Conservation (phyloP, 169 alveolate genomes). For the Eimeria sp. region DNA sequence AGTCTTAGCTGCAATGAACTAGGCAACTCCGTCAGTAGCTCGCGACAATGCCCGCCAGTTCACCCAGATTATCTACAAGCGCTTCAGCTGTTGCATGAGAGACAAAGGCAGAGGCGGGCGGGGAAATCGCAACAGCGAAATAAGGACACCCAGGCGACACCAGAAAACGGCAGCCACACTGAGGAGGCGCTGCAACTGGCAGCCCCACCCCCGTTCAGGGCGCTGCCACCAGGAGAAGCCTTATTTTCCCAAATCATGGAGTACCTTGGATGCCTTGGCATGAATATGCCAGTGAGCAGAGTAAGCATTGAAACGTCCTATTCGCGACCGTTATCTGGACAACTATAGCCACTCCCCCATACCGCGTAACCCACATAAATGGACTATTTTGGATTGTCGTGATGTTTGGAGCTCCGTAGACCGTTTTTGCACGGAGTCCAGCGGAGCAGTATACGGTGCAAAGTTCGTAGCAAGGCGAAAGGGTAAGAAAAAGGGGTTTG, state of each 20-base stretch:
- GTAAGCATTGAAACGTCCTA: neutral
- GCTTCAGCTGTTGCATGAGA: conserved; percentile 65
- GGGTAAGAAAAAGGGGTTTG: neutral
- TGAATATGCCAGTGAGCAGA: conserved; percentile 44
- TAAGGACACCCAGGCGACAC: conserved; percentile 10
- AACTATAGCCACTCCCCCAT: neutral
- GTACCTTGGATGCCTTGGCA: conserved; percentile 24
- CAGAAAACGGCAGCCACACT: conserved; percentile 7
- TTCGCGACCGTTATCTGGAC: neutral
- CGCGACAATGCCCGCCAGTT: conserved; percentile 36
- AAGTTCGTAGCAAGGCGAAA: neutral
- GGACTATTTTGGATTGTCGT: neutral
- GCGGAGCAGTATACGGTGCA: neutral
- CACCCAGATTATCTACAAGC: conserved; percentile 55
- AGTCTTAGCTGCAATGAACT: conserved; percentile 43
- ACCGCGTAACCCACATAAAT: neutral
- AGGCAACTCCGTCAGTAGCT: neutral
- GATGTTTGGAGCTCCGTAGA: neutral
- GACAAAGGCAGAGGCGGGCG: conserved; percentile 59
- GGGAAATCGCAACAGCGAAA: conserved; percentile 22
- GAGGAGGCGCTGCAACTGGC: conserved; percentile 71
- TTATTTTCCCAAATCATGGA: conserved; percentile 19
- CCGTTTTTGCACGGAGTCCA: neutral
- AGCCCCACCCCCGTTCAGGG: conserved; percentile 61
- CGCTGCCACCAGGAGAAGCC: conserved; percentile 51